Percentiles rank a stretch among this genome's conserved stretches.
phyloP scores from a whole-genome alignment of 2,329 filamentous ascomycete genomes.

The Gremmenia infestans region DNA sequence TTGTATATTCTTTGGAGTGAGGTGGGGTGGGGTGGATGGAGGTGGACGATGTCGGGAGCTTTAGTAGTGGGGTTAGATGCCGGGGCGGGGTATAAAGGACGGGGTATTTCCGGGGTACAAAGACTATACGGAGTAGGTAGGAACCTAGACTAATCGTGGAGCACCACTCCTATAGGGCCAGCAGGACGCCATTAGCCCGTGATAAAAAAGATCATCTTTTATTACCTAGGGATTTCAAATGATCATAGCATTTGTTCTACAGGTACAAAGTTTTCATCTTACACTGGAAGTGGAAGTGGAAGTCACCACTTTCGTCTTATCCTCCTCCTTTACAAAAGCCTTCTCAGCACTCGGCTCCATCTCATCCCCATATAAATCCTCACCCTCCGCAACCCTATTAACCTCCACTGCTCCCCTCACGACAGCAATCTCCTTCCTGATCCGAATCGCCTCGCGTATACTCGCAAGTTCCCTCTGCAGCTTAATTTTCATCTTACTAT shows the following conservation, averaged over 20 bases:
- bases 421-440: constrained; percentile 16
- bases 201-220: too few relatives aligned
- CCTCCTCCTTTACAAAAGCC: background rate
- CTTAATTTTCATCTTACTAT: constrained; percentile 10
- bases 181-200: too few relatives aligned
- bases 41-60: background rate
- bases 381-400: constrained; percentile 15
- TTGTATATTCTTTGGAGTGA: background rate
- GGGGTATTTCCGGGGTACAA: too few relatives aligned
- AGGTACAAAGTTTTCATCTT: too few relatives aligned
- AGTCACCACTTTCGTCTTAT: background rate
- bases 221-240: too few relatives aligned
- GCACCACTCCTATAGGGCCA: too few relatives aligned
- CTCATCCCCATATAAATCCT: constrained; percentile 17
- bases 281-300: background rate
- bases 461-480: constrained; percentile 11
- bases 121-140: too few relatives aligned
- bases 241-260: too few relatives aligned
- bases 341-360: constrained; percentile 9
- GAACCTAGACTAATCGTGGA: too few relatives aligned
- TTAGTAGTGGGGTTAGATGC: too few relatives aligned
- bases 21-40: background rate
- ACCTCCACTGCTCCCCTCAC: constrained; percentile 13
- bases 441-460: constrained; percentile 14
- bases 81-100: too few relatives aligned